phyloP scores from a whole-genome alignment of 768 basidiomycete genomes.

The Psilocybe tampanensis region DNA sequence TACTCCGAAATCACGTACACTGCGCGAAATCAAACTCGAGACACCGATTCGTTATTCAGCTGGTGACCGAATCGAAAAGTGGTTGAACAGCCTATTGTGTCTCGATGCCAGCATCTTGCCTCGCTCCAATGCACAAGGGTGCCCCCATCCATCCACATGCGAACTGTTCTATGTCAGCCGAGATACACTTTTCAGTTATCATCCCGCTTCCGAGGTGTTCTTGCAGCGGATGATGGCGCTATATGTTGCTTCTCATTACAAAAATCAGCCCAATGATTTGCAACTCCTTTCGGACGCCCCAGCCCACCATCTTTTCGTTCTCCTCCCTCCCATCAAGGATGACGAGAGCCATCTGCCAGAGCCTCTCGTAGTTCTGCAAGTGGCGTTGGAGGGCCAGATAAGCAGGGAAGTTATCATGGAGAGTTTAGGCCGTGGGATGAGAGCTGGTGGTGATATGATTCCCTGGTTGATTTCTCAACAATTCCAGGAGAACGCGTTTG shows the following conservation, averaged over 20 bases:
- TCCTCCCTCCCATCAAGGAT: slow-evolving; percentile 89
- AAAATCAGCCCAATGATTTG: slow-evolving; percentile 99
- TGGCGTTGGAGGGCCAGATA: slow-evolving; percentile 94
- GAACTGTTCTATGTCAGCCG: slow-evolving; percentile 95
- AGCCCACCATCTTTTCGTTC: slow-evolving; percentile 94
- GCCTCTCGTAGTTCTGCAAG: slow-evolving; percentile 93
- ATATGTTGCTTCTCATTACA: slow-evolving; percentile 98
- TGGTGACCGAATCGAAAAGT: slow-evolving; percentile 90
- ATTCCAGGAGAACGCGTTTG: slow-evolving; percentile 96
- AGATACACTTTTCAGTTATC: slow-evolving; percentile 96
- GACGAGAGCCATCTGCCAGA: slow-evolving; percentile 92
- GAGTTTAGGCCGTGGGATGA: slow-evolving; percentile 77
- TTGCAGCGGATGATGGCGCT: slow-evolving; percentile 98
- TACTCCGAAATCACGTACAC: slow-evolving; percentile 67
- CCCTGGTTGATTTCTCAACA: slow-evolving; percentile 95
- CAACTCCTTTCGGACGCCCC: slow-evolving; percentile 97
- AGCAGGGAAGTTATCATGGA: slow-evolving; percentile 85
- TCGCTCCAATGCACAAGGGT: slow-evolving; percentile 60
- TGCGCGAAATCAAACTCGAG: slow-evolving; percentile 93
- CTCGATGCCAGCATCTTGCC: slow-evolving; percentile 76
- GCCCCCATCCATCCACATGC: slow-evolving; percentile 92
- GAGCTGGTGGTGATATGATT: slow-evolving; percentile 95
- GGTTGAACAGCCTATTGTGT: slow-evolving; percentile 90
- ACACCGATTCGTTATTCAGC: slow-evolving; percentile 91
- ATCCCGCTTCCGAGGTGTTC: slow-evolving; percentile 97